A percentile compares a stretch with the other conserved stretches of the same genome.
phyloP scores from a whole-genome alignment of 2,329 filamentous ascomycete species.

The Epichloe aotearoae region DNA sequence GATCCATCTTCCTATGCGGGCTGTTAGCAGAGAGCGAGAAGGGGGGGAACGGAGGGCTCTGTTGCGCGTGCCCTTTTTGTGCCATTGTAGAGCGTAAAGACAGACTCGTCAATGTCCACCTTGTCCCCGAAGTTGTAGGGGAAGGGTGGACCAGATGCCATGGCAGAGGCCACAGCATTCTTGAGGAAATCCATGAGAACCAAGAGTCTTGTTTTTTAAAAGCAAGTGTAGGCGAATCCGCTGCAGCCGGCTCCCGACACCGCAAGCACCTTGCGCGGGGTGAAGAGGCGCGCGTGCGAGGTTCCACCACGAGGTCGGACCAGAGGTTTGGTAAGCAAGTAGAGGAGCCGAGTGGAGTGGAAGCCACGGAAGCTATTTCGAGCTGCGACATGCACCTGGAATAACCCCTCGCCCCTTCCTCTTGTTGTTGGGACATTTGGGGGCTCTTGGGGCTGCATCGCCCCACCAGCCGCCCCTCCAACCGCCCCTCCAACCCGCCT shows the following conservation, averaged over 20 bases:
- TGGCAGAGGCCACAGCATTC: slow-evolving; percentile 91
- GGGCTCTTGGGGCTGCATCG: background rate
- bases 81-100: slow-evolving; percentile 94
- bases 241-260: background rate
- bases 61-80: slow-evolving; percentile 55
- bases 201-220: background rate
- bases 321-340: no score
- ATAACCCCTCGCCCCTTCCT: background rate
- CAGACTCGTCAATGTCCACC: slow-evolving; percentile 82
- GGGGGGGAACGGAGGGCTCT: no score
- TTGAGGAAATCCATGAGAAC: slow-evolving; percentile 86
- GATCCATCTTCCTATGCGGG: slow-evolving; percentile 70
- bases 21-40: background rate
- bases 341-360: no score
- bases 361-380: no score
- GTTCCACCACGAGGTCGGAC: no score
- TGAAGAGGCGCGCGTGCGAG: background rate
- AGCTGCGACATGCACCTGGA: no score
- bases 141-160: slow-evolving; percentile 86
- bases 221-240: background rate
- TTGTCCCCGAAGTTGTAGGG: slow-evolving; percentile 87
- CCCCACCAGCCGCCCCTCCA: background rate
- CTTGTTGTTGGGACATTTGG: background rate
- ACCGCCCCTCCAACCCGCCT: background rate
- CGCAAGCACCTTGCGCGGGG: background rate